phyloP scores from a whole-genome alignment of 352 stramenopile genomes.

The Aphanomyces stellatus region DNA sequence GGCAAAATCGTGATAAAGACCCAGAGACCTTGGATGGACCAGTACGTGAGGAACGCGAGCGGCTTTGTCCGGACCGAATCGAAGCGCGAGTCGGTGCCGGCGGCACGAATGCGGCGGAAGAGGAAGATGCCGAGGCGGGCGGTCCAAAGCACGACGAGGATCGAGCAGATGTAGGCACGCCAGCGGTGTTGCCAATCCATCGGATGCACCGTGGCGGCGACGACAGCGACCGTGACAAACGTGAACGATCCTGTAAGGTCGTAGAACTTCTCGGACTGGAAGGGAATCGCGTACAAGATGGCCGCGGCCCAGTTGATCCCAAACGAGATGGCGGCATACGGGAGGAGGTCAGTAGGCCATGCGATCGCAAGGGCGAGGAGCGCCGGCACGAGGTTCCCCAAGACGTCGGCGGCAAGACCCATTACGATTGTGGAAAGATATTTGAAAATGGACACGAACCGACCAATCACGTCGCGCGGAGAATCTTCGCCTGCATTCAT shows the following conservation, averaged over 20 bases:
- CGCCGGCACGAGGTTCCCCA: no score
- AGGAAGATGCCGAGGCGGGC: slow-evolving; percentile 66
- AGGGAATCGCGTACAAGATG: slow-evolving; percentile 50
- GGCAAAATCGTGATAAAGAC: slow-evolving; percentile 65
- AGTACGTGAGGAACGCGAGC: slow-evolving; percentile 63
- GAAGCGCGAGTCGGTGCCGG: slow-evolving; percentile 74
- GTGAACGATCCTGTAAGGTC: slow-evolving; percentile 73
- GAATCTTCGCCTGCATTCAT: no score
- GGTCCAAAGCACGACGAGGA: slow-evolving; percentile 71
- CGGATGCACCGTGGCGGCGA: slow-evolving; percentile 29
- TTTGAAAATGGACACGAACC: no score
- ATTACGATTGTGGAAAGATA: no score
- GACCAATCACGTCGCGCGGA: no score
- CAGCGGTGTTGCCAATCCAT: slow-evolving; percentile 33
- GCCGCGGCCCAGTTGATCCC: slow-evolving; percentile 54
- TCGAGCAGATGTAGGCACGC: slow-evolving; percentile 47
- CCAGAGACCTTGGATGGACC: slow-evolving; percentile 78
- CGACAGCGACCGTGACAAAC: slow-evolving; percentile 47
- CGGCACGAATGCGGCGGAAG: slow-evolving; percentile 55
- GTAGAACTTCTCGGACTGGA: slow-evolving; percentile 68
- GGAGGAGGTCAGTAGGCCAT: slow-evolving; percentile 30
- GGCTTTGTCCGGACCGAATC: slow-evolving; percentile 48
- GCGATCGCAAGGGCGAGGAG: slow-evolving; percentile 33
- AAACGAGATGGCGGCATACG: slow-evolving; percentile 42
- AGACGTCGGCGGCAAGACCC: no score